These are phyloP conservation scores for Byssoonygena ceratinophila DNA, from an alignment of 2,329 filamentous ascomycete genomes.

Conservation along the genomic window DNA sequence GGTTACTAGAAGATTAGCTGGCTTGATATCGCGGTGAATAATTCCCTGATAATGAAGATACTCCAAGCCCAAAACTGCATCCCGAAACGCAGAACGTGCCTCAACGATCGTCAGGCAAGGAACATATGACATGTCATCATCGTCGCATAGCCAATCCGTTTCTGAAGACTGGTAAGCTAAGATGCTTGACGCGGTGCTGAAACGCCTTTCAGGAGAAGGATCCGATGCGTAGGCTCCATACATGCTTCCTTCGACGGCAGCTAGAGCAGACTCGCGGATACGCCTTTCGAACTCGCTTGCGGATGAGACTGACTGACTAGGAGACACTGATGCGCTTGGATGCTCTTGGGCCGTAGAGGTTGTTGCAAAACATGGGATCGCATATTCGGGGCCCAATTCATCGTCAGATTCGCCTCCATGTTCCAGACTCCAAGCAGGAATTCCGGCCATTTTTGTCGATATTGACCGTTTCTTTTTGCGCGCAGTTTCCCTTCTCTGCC, in stretches of 20 bases:
- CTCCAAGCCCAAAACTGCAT: slow-evolving; percentile 84
- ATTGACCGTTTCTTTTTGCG: slow-evolving; percentile 52
- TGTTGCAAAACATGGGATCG: slow-evolving; percentile 25
- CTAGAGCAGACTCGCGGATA: slow-evolving; percentile 27
- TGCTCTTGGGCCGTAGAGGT: slow-evolving; percentile 36
- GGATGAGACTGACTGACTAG: slow-evolving; percentile 44
- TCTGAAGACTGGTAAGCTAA: slow-evolving; percentile 37
- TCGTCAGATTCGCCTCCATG: slow-evolving; percentile 55
- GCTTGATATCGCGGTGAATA: slow-evolving; percentile 75
- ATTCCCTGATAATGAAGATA: slow-evolving; percentile 85
- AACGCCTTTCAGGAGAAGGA: slow-evolving; percentile 54
- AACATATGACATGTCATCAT: slow-evolving; percentile 85
- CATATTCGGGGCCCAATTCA: slow-evolving; percentile 31
- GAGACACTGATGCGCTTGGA: slow-evolving; percentile 46
- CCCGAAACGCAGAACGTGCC: slow-evolving; percentile 74
- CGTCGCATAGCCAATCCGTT: slow-evolving; percentile 38
- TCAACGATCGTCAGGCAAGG: slow-evolving; percentile 82
- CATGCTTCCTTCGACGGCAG: slow-evolving; percentile 66
- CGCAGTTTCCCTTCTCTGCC: slow-evolving; percentile 42
- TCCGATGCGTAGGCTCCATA: slow-evolving; percentile 59
- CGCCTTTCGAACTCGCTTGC: slow-evolving; percentile 32
- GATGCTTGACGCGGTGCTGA: slow-evolving; percentile 66
- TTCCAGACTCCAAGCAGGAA: slow-evolving; percentile 75
- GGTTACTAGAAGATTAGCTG: slow-evolving; percentile 82
- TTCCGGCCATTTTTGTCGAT: slow-evolving; percentile 42